Evolutionary conservation across 257 asterid genomes (phyloP).

Genomic region (Linaria vulgaris): DNA sequence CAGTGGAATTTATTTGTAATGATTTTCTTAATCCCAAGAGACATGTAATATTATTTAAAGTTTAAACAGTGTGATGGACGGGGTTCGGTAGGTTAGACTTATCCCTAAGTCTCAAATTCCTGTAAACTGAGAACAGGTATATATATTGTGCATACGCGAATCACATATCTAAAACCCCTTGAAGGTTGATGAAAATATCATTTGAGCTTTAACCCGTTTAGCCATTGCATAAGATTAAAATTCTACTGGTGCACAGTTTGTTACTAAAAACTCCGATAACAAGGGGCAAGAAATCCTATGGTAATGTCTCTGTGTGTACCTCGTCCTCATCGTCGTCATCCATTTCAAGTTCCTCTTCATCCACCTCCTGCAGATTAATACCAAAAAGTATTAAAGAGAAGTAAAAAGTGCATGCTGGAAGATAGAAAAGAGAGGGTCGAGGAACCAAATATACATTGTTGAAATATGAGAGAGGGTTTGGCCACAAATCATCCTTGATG

Average conservation of each 20-base stretch:
- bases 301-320: slow-evolving; percentile 31
- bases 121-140: too few relatives aligned
- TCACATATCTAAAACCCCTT: too few relatives aligned
- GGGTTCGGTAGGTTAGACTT: too few relatives aligned
- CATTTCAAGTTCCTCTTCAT: slow-evolving; percentile 56
- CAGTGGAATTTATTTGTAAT: too few relatives aligned
- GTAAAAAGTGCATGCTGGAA: background rate
- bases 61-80: too few relatives aligned
- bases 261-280: background rate
- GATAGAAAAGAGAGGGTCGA: slow-evolving; percentile 17
- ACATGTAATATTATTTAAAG: too few relatives aligned
- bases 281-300: background rate
- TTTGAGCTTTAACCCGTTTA: too few relatives aligned
- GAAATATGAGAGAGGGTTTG: slow-evolving; percentile 63
- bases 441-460: slow-evolving; percentile 40
- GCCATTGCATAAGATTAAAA: background rate
- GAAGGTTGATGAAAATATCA: too few relatives aligned
- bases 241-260: background rate
- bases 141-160: too few relatives aligned
- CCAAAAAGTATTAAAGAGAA: background rate
- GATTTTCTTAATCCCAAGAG: too few relatives aligned
- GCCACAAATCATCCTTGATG: slow-evolving; percentile 76
- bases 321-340: slow-evolving; percentile 54
- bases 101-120: too few relatives aligned
- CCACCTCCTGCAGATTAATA: slow-evolving; percentile 44